Percentiles rank a stretch among this genome's conserved stretches.
Conservation (phyloP, 2,329 filamentous ascomycete species). For the Fusarium lateritium region DNA sequence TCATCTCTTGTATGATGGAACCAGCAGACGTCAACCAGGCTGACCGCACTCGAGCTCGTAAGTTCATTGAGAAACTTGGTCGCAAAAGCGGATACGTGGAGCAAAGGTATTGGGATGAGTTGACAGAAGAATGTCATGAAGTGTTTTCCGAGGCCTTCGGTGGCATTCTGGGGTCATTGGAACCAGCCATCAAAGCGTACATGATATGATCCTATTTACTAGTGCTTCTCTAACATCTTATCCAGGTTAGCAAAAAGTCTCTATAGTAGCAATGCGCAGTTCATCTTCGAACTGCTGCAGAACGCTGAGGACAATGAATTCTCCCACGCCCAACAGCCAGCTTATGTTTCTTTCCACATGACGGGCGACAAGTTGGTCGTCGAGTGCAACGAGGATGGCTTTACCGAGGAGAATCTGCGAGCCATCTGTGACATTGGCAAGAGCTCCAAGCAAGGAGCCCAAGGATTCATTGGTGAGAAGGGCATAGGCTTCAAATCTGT, state of each 20-base stretch:
- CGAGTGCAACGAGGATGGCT: slow-evolving; percentile 31
- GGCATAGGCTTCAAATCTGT: no score
- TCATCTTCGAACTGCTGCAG: slow-evolving; percentile 23
- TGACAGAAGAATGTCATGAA: neutral
- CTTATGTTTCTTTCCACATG: slow-evolving; percentile 15
- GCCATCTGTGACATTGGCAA: neutral
- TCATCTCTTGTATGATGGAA: neutral
- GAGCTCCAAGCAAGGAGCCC: neutral
- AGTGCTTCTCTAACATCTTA: neutral
- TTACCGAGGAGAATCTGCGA: neutral
- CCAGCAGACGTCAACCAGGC: neutral
- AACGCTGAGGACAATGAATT: slow-evolving; percentile 26
- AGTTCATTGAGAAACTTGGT: neutral
- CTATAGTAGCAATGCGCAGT: slow-evolving; percentile 11
- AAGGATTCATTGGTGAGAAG: no score
- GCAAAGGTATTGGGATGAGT: neutral
- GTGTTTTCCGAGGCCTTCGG: neutral
- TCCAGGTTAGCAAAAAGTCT: slow-evolving; percentile 7
- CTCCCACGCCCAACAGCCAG: neutral
- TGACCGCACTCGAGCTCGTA: neutral
- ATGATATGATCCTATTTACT: neutral
- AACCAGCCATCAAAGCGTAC: slow-evolving; percentile 1
- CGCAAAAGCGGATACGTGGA: neutral
- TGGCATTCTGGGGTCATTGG: neutral
- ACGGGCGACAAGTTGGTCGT: slow-evolving; percentile 2